Conservation (phyloP, 139 green algal genomes). For the Chlamydomonas sp. region DNA sequence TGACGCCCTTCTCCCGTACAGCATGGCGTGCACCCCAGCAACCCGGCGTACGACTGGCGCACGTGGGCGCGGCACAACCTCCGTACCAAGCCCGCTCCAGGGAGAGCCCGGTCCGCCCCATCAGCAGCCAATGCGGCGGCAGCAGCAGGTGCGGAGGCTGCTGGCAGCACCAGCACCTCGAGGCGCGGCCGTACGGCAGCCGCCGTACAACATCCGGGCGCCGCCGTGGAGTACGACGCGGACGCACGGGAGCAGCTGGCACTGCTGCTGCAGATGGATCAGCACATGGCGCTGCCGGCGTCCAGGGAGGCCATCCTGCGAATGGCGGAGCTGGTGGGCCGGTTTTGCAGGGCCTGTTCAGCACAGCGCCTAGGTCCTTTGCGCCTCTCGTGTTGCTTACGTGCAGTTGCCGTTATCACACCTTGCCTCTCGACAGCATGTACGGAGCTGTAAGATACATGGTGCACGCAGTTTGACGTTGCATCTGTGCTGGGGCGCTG, state of each 20-base stretch:
- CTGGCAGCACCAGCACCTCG: too few relatives aligned
- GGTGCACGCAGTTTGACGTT: too few relatives aligned
- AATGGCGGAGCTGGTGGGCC: conserved; percentile 14
- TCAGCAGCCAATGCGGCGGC: not conserved
- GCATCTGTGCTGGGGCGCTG: too few relatives aligned
- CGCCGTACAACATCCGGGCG: too few relatives aligned
- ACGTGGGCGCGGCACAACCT: not conserved
- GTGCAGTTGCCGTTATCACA: not conserved
- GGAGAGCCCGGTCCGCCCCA: not conserved
- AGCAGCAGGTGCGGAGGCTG: not conserved
- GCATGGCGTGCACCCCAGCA: not conserved
- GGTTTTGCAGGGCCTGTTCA: not conserved
- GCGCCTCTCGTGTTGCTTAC: not conserved
- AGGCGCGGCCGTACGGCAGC: too few relatives aligned
- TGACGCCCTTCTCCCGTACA: not conserved
- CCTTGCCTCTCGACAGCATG: too few relatives aligned
- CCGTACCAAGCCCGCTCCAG: not conserved
- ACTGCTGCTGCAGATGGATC: not conserved
- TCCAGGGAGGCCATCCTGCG: not conserved
- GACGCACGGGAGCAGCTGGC: conserved; percentile 4
- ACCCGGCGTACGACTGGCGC: conserved; percentile 24
- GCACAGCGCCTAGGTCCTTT: not conserved
- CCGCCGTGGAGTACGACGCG: not conserved
- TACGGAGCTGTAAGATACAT: too few relatives aligned
- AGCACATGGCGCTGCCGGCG: conserved; percentile 4